Conservation (phyloP, 1,284 basidiomycete genomes). For the Cutaneotrichosporon sp. region DNA sequence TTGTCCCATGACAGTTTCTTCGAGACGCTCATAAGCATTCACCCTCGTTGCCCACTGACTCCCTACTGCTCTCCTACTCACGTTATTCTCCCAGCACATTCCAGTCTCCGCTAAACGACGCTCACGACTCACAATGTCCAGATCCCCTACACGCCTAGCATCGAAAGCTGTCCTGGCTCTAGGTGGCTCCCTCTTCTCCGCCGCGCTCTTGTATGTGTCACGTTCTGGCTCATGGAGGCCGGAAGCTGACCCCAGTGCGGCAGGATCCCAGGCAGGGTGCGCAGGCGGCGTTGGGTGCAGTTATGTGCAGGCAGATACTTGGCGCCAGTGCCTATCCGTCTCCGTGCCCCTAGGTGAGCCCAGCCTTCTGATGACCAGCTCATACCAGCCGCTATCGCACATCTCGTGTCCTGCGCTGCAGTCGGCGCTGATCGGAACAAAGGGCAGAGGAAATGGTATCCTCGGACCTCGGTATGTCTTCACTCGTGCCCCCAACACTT, state of each 20-base stretch:
- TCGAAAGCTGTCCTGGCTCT: not conserved
- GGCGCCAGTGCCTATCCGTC: not conserved
- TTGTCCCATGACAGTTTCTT: no score
- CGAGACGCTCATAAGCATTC: no score
- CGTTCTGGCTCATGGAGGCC: not conserved
- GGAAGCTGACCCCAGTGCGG: not conserved
- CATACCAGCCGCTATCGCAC: not conserved
- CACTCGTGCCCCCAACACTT: not conserved
- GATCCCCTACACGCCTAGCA: not conserved
- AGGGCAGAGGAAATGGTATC: not conserved
- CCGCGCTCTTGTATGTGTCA: not conserved
- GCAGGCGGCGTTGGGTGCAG: not conserved
- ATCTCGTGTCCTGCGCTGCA: slow-evolving; percentile 23
- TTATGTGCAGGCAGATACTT: not conserved
- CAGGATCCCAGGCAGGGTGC: not conserved
- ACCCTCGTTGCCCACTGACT: no score
- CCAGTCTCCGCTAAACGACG: no score
- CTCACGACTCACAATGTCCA: no score
- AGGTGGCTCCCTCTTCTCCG: not conserved
- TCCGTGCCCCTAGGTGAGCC: not conserved
- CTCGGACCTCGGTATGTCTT: not conserved
- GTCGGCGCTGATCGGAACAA: not conserved
- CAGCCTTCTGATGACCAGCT: no score
- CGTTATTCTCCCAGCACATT: no score
- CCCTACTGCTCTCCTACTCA: no score